Percentiles rank a stretch among this genome's conserved stretches.
Evolutionary conservation across 306 rosid genomes (phyloP).

Genomic region (Dicorynia guianensis): DNA sequence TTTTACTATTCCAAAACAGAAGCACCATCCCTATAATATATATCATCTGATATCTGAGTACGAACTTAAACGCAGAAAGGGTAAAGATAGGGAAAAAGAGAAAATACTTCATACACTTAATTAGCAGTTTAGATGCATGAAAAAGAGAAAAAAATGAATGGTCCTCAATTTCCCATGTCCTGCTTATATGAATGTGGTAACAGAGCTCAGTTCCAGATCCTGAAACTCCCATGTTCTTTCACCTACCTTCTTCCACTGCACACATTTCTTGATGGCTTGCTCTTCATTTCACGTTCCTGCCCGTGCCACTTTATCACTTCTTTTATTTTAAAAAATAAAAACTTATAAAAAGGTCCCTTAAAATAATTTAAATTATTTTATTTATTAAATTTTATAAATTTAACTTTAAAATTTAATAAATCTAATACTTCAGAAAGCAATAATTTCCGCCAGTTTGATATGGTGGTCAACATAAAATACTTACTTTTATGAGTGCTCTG

Average conservation of each 20-base stretch:
- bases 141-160: background rate
- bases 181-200: constrained; percentile 13
- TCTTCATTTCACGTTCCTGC: constrained; percentile 19
- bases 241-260: constrained; percentile 45
- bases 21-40: background rate
- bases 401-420: no score
- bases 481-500: no score
- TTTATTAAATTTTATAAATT: no score
- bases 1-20: background rate
- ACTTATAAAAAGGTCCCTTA: no score
- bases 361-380: no score
- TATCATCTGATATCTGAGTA: constrained; percentile 4
- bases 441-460: no score
- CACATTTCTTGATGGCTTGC: constrained; percentile 50
- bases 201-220: constrained; percentile 8
- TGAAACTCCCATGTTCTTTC: constrained; percentile 54
- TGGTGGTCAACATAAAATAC: no score
- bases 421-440: no score
- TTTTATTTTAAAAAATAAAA: no score
- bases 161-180: constrained; percentile 16
- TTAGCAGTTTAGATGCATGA: no score
- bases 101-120: no score
- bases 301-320: background rate
- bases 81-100: background rate
- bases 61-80: background rate